Evolutionary conservation across 345 rosid genomes (phyloP), one percentile per base, ranked within the genome.

Genomic region (Arabidopsis suecica): DNA sequence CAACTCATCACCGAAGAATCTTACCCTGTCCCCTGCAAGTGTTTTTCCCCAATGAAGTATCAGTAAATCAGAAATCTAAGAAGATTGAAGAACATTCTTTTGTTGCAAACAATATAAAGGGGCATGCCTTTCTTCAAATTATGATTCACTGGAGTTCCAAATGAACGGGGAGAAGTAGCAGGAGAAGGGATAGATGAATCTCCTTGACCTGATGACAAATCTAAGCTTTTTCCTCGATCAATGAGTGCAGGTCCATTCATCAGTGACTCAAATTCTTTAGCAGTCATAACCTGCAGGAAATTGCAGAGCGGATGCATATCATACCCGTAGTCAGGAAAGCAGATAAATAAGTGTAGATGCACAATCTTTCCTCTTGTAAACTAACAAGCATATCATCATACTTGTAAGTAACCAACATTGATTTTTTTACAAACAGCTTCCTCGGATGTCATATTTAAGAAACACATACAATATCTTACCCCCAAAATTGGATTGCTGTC

Each of bases 401-500:
- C 28, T 25, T 25, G 28, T 25, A 25, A 25, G 2, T 25, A 25
- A 25, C 28, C 28, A 25, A 25, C 28, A 25, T 25, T 25, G 3
- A 25, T 1, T 25, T 25, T 25, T 25, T 25, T 3, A 25, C 3
- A 25, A 25, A 25, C 28, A 25, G 28, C 28, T 25, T 25, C 28
- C 28, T 25, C 28, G 28, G 28, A 25, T 25, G 28, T 25, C 2
- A 25, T 25, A 25, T 25, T 25, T 25, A 25, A 25, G 28, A 25
- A 64, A 45, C 32, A 42, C 50, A 32, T 53, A 13, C 78, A 78
- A 56, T 63, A 68, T 72, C 91, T 91, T 91, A 93, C 98, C 79
- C 91, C 92, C 88, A 91, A 72, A 80, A 89, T 82, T 45, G 86
- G 77, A 82, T 86, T 87, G 76, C 89, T 84, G 80, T 93, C 98